Evolutionary conservation across 345 rosid genomes (phyloP).

Genomic region (Triadica sebifera): DNA sequence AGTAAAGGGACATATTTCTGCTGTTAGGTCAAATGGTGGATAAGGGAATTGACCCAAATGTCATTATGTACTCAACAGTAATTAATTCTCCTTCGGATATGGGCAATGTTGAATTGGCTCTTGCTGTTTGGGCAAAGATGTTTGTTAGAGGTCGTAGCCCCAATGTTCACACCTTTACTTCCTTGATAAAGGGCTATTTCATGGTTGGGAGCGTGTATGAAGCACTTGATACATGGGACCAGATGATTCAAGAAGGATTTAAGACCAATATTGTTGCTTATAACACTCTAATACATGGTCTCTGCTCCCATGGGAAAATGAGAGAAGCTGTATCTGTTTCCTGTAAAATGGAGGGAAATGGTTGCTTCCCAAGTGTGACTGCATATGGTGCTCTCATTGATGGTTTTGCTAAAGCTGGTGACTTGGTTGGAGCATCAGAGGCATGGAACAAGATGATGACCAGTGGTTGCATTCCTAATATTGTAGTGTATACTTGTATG

Average conservation of each 20-base stretch:
- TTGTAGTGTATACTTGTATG: conserved; percentile 82
- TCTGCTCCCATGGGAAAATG: conserved; percentile 52
- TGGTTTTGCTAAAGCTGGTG: conserved; percentile 69
- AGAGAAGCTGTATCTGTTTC: conserved; percentile 51
- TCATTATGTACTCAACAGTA: conserved; percentile 65
- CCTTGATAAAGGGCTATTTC: conserved; percentile 72
- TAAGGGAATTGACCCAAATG: conserved; percentile 57
- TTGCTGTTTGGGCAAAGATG: conserved; percentile 67
- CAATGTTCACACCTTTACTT: conserved; percentile 60
- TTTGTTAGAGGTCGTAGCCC: conserved; percentile 66
- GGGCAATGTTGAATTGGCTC: conserved; percentile 52
- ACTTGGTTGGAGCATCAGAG: conserved; percentile 57
- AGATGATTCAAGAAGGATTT: conserved; percentile 46
- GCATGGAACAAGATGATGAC: conserved; percentile 82
- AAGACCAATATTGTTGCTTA: conserved; percentile 61
- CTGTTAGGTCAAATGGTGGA: conserved; percentile 52
- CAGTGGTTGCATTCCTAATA: conserved; percentile 63
- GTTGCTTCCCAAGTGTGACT: conserved; percentile 47
- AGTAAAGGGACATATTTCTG: conserved; percentile 48
- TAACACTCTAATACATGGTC: conserved; percentile 65
- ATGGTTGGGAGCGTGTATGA: conserved; percentile 46
- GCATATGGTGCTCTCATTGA: conserved; percentile 69
- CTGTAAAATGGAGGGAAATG: conserved; percentile 54
- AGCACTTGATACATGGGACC: conserved; percentile 61
- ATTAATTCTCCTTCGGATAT: conserved; percentile 52